Evolutionary conservation across 2,329 filamentous ascomycete genomes (phyloP).

Genomic region (Phialophora verrucosa): DNA sequence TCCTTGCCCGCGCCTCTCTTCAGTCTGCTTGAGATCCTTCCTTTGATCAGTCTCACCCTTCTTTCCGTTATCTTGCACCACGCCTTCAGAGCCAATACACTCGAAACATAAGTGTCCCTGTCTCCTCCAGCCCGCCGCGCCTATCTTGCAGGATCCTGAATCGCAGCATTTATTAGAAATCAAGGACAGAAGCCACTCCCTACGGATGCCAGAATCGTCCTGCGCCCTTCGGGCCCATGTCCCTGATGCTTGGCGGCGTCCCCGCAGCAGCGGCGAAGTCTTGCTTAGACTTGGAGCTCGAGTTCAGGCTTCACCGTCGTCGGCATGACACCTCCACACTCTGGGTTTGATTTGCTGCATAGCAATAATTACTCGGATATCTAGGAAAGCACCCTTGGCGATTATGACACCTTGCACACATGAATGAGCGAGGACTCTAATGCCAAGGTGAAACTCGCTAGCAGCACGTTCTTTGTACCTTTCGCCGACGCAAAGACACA

Average conservation of each 20-base stretch:
- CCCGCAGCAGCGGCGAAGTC: background rate
- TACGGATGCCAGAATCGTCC: background rate
- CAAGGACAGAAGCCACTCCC: background rate
- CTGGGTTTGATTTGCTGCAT: background rate
- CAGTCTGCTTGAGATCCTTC: background rate
- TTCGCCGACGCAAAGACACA: too few species aligned
- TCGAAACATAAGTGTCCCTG: background rate
- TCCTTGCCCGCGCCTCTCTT: background rate
- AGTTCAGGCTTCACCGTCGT: background rate
- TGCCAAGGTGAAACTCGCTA: background rate
- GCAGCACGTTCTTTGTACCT: background rate
- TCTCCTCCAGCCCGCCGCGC: background rate
- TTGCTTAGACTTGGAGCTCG: background rate
- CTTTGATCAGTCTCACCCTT: background rate
- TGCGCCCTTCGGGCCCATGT: background rate
- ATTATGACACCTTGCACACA: background rate
- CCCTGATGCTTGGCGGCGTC: background rate
- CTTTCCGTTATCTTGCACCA: background rate
- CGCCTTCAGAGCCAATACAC: background rate
- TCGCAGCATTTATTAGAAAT: constrained; percentile 5
- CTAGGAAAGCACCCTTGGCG: background rate
- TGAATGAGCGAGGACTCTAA: background rate
- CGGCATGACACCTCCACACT: background rate
- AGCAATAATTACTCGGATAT: background rate
- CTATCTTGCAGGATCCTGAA: background rate